Conservation (phyloP, 805 yeast species). For the Kuraishia molischiana region DNA sequence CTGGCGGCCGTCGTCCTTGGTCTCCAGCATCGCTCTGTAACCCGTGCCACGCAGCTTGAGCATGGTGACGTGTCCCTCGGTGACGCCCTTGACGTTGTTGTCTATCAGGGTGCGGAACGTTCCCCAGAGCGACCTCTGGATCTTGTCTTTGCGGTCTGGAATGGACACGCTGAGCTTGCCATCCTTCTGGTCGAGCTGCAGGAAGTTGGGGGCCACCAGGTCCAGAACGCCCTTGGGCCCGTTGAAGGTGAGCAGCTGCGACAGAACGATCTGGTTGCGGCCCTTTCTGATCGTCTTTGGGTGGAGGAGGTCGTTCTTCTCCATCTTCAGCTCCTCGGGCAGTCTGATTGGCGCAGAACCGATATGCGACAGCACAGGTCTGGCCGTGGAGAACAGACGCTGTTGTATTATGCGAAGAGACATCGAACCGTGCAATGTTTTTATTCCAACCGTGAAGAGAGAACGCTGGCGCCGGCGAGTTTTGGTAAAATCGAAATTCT, state of each 20-base stretch:
- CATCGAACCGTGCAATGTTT: not conserved
- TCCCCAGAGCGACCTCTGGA: conserved; percentile 92
- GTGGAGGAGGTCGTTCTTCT: conserved; percentile 35
- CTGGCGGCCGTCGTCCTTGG: conserved; percentile 34
- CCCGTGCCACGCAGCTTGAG: conserved; percentile 94
- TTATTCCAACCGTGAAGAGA: no score
- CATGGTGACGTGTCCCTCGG: conserved; percentile 86
- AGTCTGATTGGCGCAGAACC: conserved; percentile 73
- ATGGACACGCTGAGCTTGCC: conserved; percentile 42
- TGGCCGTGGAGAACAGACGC: conserved; percentile 13
- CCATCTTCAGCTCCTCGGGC: conserved; percentile 48
- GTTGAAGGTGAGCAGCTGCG: conserved; percentile 45
- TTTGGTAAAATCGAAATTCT: no score
- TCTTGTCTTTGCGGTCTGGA: conserved; percentile 41
- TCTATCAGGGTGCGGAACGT: conserved; percentile 72
- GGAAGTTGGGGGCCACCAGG: conserved; percentile 65
- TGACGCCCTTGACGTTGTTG: conserved; percentile 78
- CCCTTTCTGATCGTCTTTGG: conserved; percentile 64
- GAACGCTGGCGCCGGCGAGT: no score
- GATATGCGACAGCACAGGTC: conserved; percentile 44
- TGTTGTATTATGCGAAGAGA: not conserved
- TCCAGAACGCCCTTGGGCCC: conserved; percentile 75
- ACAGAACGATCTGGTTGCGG: conserved; percentile 42
- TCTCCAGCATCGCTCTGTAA: conserved; percentile 77
- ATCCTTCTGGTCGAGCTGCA: conserved; percentile 30